Evolutionary conservation across 345 rosid genomes (phyloP).

Genomic region (Durio zibethinus): DNA sequence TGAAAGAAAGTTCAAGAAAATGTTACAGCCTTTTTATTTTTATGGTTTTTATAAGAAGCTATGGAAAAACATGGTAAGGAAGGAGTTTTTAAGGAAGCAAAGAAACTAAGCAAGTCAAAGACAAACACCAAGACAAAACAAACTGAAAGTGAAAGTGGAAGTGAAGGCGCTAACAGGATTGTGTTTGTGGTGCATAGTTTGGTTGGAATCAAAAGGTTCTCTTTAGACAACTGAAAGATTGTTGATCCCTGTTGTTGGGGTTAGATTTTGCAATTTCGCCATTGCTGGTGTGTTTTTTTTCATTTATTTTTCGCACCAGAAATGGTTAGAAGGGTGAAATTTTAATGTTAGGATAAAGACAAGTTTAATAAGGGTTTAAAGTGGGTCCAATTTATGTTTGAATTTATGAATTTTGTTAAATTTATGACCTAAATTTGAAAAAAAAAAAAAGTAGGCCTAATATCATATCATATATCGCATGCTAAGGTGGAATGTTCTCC

Average conservation of each 20-base stretch:
- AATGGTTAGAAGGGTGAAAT: background rate
- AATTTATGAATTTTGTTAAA: background rate
- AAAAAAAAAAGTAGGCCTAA: background rate
- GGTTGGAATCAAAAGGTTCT: background rate
- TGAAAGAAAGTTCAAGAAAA: slow-evolving; percentile 3
- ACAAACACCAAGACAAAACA: background rate
- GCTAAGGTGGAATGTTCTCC: background rate
- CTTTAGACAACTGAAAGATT: background rate
- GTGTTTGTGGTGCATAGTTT: background rate
- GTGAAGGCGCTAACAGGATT: background rate
- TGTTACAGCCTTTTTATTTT: background rate
- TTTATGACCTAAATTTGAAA: background rate
- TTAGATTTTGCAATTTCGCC: background rate
- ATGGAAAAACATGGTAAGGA: background rate
- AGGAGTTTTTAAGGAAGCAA: background rate
- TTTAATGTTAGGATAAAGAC: background rate
- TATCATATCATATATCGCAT: background rate
- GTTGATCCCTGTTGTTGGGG: background rate
- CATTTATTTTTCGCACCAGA: too few species aligned
- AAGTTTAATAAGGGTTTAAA: background rate
- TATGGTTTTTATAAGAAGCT: background rate
- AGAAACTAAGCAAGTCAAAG: background rate
- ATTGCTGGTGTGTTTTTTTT: background rate
- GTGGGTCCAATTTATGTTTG: background rate
- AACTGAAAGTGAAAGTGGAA: too few species aligned